Conservation (phyloP, 148 eudicot species). For the Rhododendron griersonianum region DNA sequence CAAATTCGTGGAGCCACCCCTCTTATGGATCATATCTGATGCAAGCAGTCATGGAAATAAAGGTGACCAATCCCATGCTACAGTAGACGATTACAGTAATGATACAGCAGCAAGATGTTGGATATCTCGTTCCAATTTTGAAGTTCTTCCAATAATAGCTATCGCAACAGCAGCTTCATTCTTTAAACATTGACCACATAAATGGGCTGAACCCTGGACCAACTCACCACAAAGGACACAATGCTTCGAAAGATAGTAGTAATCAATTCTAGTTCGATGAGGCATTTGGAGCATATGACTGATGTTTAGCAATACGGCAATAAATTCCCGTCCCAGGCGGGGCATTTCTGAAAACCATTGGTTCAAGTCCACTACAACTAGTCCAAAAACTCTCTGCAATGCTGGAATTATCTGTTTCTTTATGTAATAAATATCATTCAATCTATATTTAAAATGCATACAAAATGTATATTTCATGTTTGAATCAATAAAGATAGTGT, state of each 20-base stretch:
- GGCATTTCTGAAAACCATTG: slow-evolving; percentile 87
- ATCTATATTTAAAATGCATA: no score
- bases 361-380: slow-evolving; percentile 73
- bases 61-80: not conserved
- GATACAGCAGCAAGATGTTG: slow-evolving; percentile 80
- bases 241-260: slow-evolving; percentile 71
- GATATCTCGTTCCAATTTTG: slow-evolving; percentile 74
- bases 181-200: slow-evolving; percentile 58
- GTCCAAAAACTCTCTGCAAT: slow-evolving; percentile 85
- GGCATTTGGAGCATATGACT: slow-evolving; percentile 38
- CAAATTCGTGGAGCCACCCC: not conserved
- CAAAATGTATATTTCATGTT: no score
- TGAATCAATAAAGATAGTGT: no score
- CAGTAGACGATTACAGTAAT: not conserved
- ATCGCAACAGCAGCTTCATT: slow-evolving; percentile 55
- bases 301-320: slow-evolving; percentile 35
- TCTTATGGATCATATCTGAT: not conserved
- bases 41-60: not conserved
- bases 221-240: slow-evolving; percentile 78
- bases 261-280: slow-evolving; percentile 74
- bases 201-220: slow-evolving; percentile 46
- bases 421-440: slow-evolving; percentile 82
- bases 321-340: slow-evolving; percentile 53
- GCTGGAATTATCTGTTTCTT: slow-evolving; percentile 95
- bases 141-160: slow-evolving; percentile 65